Evolutionary conservation across 2,329 filamentous ascomycete genomes (phyloP).

Genomic region (Fusarium cicatricum): DNA sequence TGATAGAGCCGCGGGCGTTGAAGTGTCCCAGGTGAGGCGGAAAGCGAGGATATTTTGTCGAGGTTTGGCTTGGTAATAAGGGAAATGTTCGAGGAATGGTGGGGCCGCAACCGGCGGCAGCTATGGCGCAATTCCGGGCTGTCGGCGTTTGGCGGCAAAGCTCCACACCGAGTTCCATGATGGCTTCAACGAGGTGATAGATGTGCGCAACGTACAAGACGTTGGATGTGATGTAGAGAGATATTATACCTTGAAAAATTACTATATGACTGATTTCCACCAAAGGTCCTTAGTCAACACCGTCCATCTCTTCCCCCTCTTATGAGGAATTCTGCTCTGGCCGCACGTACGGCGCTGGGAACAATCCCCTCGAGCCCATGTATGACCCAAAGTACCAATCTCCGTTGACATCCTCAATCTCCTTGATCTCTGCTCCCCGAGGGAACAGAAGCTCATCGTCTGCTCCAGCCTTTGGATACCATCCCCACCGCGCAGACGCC

Average conservation of each 20-base stretch:
- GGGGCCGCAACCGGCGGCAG: conserved; percentile 42
- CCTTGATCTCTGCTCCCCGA: conserved; percentile 79
- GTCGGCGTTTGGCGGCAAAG: conserved; percentile 28
- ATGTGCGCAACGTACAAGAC: not conserved
- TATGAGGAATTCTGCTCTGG: conserved; percentile 47
- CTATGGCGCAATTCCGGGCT: conserved; percentile 43
- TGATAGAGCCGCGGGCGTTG: conserved; percentile 9
- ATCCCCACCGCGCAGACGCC: conserved; percentile 76
- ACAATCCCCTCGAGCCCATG: conserved; percentile 80
- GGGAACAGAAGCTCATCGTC: conserved; percentile 86
- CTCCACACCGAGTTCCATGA: conserved; percentile 39
- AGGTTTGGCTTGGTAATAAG: conserved; percentile 24
- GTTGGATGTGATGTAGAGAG: not conserved
- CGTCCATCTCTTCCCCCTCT: not conserved
- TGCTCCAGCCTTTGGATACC: conserved; percentile 72
- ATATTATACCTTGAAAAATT: not conserved
- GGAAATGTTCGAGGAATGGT: conserved; percentile 28
- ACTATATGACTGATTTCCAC: conserved; percentile 3
- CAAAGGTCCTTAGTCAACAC: not conserved
- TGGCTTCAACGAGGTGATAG: not conserved
- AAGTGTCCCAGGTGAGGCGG: conserved; percentile 9
- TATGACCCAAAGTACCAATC: conserved; percentile 93
- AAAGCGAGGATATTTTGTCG: conserved; percentile 12
- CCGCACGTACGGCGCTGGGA: conserved; percentile 80
- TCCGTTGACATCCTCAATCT: conserved; percentile 86